Percentiles rank a stretch among this genome's conserved stretches.
These are phyloP conservation scores for Setaria italica DNA, from an alignment of 202 grass and related monocot species.

Conservation along the genomic window DNA sequence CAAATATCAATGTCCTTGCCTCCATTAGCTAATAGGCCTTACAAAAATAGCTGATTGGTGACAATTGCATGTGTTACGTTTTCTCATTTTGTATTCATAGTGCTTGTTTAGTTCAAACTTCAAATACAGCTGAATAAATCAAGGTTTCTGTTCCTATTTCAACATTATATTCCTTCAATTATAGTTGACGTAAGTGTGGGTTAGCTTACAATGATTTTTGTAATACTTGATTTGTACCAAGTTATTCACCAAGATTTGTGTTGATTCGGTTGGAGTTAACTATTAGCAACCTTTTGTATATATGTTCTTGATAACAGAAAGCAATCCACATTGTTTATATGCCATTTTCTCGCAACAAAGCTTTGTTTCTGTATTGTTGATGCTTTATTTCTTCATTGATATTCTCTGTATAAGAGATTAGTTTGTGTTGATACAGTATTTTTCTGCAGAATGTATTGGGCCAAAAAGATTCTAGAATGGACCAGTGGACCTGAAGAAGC, in stretches of 20 bases:
- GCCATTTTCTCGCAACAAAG: neutral
- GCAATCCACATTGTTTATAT: neutral
- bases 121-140: neutral
- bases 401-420: neutral
- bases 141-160: neutral
- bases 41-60: constrained; percentile 5
- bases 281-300: neutral
- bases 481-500: constrained; percentile 87
- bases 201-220: neutral
- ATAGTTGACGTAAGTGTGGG: neutral
- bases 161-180: neutral
- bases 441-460: constrained; percentile 93
- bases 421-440: constrained; percentile 36
- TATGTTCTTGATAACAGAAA: neutral
- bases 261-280: neutral
- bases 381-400: constrained; percentile 2
- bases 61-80: neutral
- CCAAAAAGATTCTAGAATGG: constrained; percentile 98
- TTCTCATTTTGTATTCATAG: neutral
- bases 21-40: neutral
- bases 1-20: neutral
- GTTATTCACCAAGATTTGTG: neutral
- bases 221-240: neutral
- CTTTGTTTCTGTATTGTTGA: constrained; percentile 2
- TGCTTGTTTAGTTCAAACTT: neutral